Base-by-base conservation (phyloP, 1,139 yeast species). In the Nakaseomyces nivariensis region DNA sequence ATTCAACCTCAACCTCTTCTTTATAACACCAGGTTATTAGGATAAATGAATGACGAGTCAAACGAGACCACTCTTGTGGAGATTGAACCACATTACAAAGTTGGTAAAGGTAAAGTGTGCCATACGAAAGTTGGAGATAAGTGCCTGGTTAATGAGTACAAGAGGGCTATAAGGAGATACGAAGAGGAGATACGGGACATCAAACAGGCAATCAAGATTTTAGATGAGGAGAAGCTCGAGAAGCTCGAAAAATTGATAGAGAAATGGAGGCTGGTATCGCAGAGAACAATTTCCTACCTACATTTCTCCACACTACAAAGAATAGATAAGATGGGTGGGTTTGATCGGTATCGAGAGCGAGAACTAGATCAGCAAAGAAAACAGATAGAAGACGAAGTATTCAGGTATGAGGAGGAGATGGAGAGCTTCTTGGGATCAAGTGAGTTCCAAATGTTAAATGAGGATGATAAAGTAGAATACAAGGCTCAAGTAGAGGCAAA, bases 231-330 rank as follows among this genome's bases (percentile, higher is more conserved):
- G 17, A 58, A 59, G 17, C 64, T 63, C 5, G 51, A 48, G 4
- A 62, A 64, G 31, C 56, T 68, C 1, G 52, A 54, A 4, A 50
- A 54, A 4, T 56, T 74, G 24, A 70, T 72, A 9, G 61, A 53
- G 0, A 72, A 74, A 53, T 76, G 80, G 79, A 65, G 75, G 50
- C 59, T 58, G 9, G 69, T 71, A 1, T 73, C 76, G 0, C 73
- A 73, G 51, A 63, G 59, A 45, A 76, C 76, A 0, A 70, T 78
- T 37, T 68, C 71, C 38, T 73, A 67, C 52, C 51, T 76, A 38
- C 56, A 67, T 32, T 74, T 74, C 53, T 68, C 72, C 7, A 74
- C 76, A 0, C 52, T 66, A 24, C 56, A 66, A 9, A 74, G 73
- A 50, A 67, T 75, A 4, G 64, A 65, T 31, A 67, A 61, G 49